phyloP scores from a whole-genome alignment of 2,329 filamentous ascomycete genomes.

The Sporothrix variecibatus region DNA sequence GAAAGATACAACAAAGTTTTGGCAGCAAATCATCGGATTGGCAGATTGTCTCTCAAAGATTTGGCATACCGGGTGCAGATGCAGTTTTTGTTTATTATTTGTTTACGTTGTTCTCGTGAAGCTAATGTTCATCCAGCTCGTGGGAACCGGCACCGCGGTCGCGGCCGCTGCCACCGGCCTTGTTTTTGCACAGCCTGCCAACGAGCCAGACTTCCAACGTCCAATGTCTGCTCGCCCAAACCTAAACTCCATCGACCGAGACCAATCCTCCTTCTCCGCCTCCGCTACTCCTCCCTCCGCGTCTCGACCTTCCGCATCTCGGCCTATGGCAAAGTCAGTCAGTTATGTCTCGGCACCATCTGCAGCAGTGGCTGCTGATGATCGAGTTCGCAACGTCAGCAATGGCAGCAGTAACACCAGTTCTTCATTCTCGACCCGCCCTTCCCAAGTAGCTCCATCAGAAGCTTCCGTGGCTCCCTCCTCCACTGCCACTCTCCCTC shows the following conservation, averaged over 20 bases:
- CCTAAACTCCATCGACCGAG: constrained; percentile 32
- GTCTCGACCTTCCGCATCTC: constrained; percentile 35
- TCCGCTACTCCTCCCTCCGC: constrained; percentile 15
- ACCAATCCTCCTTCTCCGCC: constrained; percentile 34
- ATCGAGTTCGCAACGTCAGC: constrained; percentile 36
- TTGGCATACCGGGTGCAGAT: not conserved
- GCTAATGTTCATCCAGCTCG: constrained; percentile 47
- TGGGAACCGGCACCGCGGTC: constrained; percentile 63
- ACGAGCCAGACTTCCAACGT: constrained; percentile 41
- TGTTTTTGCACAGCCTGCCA: constrained; percentile 58
- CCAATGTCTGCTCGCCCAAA: constrained; percentile 35
- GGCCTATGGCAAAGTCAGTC: constrained; percentile 49
- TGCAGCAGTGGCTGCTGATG: not conserved
- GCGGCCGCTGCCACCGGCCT: constrained; percentile 61
- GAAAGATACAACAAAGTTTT: not conserved
- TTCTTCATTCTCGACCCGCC: constrained; percentile 28
- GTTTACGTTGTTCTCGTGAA: not conserved
- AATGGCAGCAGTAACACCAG: constrained; percentile 34
- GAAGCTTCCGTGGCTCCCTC: constrained; percentile 34
- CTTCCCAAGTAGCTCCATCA: constrained; percentile 27
- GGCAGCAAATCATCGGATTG: not conserved
- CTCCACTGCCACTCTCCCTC: constrained; percentile 35
- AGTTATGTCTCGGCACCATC: constrained; percentile 35
- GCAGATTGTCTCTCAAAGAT: not conserved
- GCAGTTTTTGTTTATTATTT: not conserved